Evolutionary conservation across 108 stramenopile species (phyloP).

Genomic region (Craspedostauros australis): DNA sequence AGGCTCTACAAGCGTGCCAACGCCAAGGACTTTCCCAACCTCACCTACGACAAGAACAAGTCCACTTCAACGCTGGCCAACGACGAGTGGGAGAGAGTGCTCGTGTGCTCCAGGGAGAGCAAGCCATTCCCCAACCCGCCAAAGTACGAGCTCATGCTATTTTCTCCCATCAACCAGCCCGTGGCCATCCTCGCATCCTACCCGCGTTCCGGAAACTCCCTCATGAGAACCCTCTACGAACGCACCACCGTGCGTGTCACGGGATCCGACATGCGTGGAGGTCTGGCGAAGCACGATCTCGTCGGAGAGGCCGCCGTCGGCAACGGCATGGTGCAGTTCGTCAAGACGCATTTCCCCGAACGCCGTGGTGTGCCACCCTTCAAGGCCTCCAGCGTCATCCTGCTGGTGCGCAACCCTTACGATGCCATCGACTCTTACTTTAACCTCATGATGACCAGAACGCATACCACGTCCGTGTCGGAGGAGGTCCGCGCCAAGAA

Average conservation of each 20-base stretch:
- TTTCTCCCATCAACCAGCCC: slow-evolving; percentile 50
- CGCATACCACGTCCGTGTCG: slow-evolving; percentile 58
- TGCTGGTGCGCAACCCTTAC: slow-evolving; percentile 89
- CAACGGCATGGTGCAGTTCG: slow-evolving; percentile 66
- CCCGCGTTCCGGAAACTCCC: slow-evolving; percentile 76
- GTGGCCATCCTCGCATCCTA: slow-evolving; percentile 74
- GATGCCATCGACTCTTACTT: slow-evolving; percentile 93
- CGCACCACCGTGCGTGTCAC: slow-evolving; percentile 68
- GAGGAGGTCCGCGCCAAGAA: slow-evolving; percentile 42
- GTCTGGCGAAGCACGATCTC: slow-evolving; percentile 63
- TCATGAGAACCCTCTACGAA: slow-evolving; percentile 73
- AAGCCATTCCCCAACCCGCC: slow-evolving; percentile 28
- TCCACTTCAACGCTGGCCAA: slow-evolving; percentile 44
- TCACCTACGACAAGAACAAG: slow-evolving; percentile 30
- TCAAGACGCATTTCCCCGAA: slow-evolving; percentile 93
- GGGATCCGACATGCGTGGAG: slow-evolving; percentile 87
- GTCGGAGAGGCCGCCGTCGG: slow-evolving; percentile 75
- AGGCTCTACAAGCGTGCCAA: slow-evolving; percentile 33
- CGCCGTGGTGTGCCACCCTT: slow-evolving; percentile 61
- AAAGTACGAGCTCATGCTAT: slow-evolving; percentile 40
- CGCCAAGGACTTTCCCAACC: slow-evolving; percentile 8
- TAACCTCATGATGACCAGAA: slow-evolving; percentile 88
- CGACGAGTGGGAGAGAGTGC: slow-evolving; percentile 45
- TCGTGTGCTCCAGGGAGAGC: slow-evolving; percentile 15
- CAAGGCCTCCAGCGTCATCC: slow-evolving; percentile 46